A percentile compares a stretch with the other conserved stretches of the same genome.
phyloP scores from a whole-genome alignment of 1,139 yeast species.

The Pichia terricola region DNA sequence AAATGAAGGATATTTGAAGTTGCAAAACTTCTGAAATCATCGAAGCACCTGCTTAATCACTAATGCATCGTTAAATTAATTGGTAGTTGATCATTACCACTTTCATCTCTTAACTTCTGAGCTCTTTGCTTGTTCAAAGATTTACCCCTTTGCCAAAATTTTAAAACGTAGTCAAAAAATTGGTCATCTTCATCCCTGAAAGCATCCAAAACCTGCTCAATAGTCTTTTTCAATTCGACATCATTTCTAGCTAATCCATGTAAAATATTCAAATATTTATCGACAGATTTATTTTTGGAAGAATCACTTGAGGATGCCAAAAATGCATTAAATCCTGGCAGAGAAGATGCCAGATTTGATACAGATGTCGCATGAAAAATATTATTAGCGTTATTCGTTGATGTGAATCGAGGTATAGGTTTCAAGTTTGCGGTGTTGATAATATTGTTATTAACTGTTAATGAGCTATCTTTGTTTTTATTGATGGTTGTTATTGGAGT shows the following conservation, averaged over 20 bases:
- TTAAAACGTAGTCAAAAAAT: conserved; percentile 24
- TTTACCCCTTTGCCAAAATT: conserved; percentile 25
- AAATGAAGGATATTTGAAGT: no score
- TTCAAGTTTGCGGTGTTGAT: background rate
- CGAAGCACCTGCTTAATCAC: background rate
- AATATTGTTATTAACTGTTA: background rate
- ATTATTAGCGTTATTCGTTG: background rate
- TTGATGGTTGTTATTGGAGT: no score
- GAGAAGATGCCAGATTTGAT: conserved; percentile 9
- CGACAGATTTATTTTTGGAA: conserved; percentile 17
- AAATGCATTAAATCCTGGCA: conserved; percentile 14
- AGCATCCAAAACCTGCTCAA: conserved; percentile 20
- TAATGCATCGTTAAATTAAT: conserved; percentile 8
- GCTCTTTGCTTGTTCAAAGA: conserved; percentile 22
- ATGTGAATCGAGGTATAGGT: background rate
- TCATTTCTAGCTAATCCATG: conserved; percentile 24
- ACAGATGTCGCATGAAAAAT: conserved; percentile 4
- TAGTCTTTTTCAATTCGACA: conserved; percentile 20
- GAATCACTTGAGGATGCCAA: conserved; percentile 1
- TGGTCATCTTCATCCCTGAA: conserved; percentile 25
- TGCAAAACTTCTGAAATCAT: no score
- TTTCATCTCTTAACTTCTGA: conserved; percentile 13
- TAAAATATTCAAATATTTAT: conserved; percentile 19
- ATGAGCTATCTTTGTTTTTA: no score
- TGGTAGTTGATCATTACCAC: conserved; percentile 11